Evolutionary conservation across 176 grass and related monocot species (phyloP), one percentile per base, ranked within the genome.

Genomic region (Panicum miliaceum): DNA sequence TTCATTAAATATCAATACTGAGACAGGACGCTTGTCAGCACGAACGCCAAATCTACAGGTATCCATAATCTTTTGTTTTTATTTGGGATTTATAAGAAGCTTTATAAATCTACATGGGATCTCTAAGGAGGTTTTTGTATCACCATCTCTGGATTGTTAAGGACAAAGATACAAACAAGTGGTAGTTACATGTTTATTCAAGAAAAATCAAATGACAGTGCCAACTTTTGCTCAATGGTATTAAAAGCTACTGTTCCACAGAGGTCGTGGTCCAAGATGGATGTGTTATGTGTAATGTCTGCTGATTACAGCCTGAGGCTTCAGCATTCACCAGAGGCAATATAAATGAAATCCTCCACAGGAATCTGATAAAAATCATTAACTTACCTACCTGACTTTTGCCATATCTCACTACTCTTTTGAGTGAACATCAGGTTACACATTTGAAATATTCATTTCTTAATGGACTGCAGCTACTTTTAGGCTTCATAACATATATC

Each of bases 1-100:
- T 92, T 97, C 95, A 14, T 79, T 97, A 79, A 97, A 97, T 87
- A 97, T 97, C 82, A 97, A 97, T 82, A 97, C 95, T 64, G 92
- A 97, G 79, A 94, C 95, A 48, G 92, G 95, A 16, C 89, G 95
- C 51, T 90, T 97, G 82, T 97, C 95, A 84, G 89, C 95, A 68
- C 89, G 95, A 81, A 89, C 81, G 65, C 95, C 95, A 72, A 97
- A 81, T 79, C 71, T 97, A 65, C 95, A 97, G 92, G 95, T 97
- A 79, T 86, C 75, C 23, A 50, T 77, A n/a, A 71, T 56, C 43
- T 84, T 82, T 65, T 68, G 35, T 36, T 46, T 83, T 48, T 86
- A 4, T 20, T 1, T 66, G 72, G 68, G 38, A 36, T 34, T 88
- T 43, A 9, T 56, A 64, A 32, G 16, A 47, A 74, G 18, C 9